Evolutionary conservation across 2,329 filamentous ascomycete species (phyloP), one percentile per base, ranked within the genome.

Genomic region (Graphium sp.): DNA sequence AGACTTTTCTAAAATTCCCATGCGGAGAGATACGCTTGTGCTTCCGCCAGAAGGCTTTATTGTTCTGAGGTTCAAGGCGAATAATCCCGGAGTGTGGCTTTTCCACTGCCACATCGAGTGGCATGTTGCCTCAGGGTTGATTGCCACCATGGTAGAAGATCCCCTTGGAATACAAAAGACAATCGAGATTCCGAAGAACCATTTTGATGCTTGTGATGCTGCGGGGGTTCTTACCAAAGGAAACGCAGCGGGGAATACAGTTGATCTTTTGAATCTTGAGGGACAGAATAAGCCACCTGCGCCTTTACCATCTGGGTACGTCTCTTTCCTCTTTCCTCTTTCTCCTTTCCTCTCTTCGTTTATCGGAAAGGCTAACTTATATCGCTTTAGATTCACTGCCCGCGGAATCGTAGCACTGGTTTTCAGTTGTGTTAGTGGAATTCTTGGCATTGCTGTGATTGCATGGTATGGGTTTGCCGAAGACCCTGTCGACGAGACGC

Each of bases 401-500:
- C 61, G 63, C 20, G 82, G 81, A 5, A 77, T 80, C 20, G 66
- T 83, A 2, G 81, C 81, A 7, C 51, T 89, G 38, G 72, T 75
- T 2, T 81, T 85, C 44, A 82, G 74, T 43, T 66, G 66, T 37
- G 37, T 84, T 5, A 64, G 63, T 11, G 82, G 78, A 3, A 56
- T 84, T 27, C 39, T 81, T 8, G 81, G 81, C 6, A 59, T 84
- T 40, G 33, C 24, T n/a, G 25, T 27, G 9, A 18, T 27, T n/a
- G 25, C 17, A 7, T 27, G 25, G 25, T 27, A 27, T 11, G 25
- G 25, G n/a, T n/a, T n/a, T n/a, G n/a, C n/a, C n/a, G n/a, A n/a
- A n/a, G n/a, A n/a, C n/a, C n/a, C n/a, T n/a, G n/a, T n/a, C n/a
- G n/a, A n/a, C n/a, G n/a, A n/a, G n/a, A n/a, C n/a, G n/a, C n/a